Conservation (phyloP, 1,284 basidiomycete genomes). For the Boletus nobilissimus region DNA sequence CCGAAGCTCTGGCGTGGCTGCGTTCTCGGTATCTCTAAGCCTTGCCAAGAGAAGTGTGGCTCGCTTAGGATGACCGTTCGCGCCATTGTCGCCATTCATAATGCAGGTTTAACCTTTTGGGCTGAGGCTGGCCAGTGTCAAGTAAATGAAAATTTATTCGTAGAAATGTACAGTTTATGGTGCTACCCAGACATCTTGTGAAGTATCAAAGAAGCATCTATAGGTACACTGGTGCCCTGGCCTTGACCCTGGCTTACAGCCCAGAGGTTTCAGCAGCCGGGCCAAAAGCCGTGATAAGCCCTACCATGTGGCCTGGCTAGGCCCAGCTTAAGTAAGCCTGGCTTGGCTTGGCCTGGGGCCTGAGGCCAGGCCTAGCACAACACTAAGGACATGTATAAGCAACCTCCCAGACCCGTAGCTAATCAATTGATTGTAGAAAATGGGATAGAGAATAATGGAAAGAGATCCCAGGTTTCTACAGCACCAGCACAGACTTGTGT, state of each 20-base stretch:
- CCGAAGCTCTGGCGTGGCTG: constrained; percentile 5
- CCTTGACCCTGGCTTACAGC: background rate
- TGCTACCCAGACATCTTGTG: background rate
- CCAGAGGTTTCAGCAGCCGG: background rate
- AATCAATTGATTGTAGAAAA: too few relatives aligned
- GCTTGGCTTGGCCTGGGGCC: background rate
- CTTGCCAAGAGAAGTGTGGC: constrained; percentile 1
- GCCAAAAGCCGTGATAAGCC: background rate
- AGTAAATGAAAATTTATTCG: background rate
- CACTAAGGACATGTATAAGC: too few relatives aligned
- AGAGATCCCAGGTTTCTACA: too few relatives aligned
- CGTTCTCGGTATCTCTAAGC: constrained; percentile 12
- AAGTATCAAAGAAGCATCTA: background rate
- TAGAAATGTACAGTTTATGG: constrained; percentile 2
- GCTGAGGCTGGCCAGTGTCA: background rate
- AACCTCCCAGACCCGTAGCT: too few relatives aligned
- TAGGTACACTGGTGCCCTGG: background rate
- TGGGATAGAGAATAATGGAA: too few relatives aligned
- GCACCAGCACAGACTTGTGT: too few relatives aligned
- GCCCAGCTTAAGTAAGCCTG: background rate
- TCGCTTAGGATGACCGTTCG: background rate
- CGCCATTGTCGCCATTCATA: background rate
- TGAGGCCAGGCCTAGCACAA: background rate
- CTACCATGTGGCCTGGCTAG: background rate
- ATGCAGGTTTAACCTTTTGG: background rate